Evolutionary conservation across 345 rosid species (phyloP).

Genomic region (Moringa oleifera): DNA sequence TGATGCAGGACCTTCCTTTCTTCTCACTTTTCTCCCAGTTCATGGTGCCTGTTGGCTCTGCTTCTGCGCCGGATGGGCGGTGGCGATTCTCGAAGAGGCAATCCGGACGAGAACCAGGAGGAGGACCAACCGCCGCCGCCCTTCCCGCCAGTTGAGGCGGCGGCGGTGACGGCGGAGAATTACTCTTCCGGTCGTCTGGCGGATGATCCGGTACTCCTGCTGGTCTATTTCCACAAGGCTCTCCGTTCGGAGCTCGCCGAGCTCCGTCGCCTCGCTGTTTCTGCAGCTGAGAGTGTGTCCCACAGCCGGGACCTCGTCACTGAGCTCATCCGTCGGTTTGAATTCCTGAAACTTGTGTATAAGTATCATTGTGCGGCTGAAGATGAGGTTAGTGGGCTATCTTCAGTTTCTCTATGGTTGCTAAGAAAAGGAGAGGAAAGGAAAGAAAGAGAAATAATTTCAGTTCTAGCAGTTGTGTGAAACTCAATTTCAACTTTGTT

Average conservation of each 20-base stretch:
- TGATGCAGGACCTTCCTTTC: conserved; percentile 33
- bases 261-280: conserved; percentile 38
- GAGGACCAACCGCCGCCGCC: conserved; percentile 10
- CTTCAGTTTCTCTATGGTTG: not conserved
- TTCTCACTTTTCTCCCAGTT: conserved; percentile 21
- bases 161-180: conserved; percentile 7
- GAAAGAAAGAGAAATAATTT: not conserved
- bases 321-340: conserved; percentile 46
- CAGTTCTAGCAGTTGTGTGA: not conserved
- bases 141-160: conserved; percentile 11
- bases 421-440: conserved; percentile 2
- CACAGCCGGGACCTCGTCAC: conserved; percentile 14
- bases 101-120: conserved; percentile 30
- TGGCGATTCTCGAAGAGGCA: conserved; percentile 16
- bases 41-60: conserved; percentile 16
- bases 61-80: conserved; percentile 28
- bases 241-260: conserved; percentile 48
- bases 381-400: conserved; percentile 56
- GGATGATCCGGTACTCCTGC: conserved; percentile 61
- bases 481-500: not conserved
- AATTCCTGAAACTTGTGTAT: conserved; percentile 58
- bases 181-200: conserved; percentile 26
- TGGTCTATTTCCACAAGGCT: conserved; percentile 67
- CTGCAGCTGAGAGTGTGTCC: conserved; percentile 27
- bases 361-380: conserved; percentile 65